Conservation (phyloP, 352 stramenopile species). For the Phytophthora boehmeriae region DNA sequence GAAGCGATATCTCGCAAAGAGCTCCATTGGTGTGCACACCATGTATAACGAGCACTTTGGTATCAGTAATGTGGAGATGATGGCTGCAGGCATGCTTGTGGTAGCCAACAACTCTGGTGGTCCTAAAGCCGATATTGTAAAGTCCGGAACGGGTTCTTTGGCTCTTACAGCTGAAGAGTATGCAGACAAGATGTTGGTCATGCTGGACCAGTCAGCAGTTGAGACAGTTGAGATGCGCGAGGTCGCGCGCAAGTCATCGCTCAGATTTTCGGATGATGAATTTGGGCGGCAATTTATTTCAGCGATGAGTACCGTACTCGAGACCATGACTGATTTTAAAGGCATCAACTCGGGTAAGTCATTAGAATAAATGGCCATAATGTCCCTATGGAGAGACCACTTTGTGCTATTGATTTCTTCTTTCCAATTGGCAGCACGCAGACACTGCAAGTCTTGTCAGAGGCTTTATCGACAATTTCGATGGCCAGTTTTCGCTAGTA, state of each 20-base stretch:
- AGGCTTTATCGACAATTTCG: neutral
- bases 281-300: conserved; percentile 73
- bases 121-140: conserved; percentile 94
- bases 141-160: conserved; percentile 77
- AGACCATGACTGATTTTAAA: conserved; percentile 5
- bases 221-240: conserved; percentile 48
- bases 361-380: conserved; percentile 16
- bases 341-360: conserved; percentile 14
- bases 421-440: too few relatives aligned
- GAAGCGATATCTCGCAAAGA: conserved; percentile 82
- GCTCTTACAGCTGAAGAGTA: conserved; percentile 91
- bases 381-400: too few relatives aligned
- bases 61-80: conserved; percentile 99
- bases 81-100: conserved; percentile 95
- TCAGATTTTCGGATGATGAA: conserved; percentile 75
- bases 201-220: conserved; percentile 47
- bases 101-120: conserved; percentile 98
- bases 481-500: neutral
- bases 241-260: conserved; percentile 47
- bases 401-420: too few relatives aligned
- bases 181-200: conserved; percentile 72
- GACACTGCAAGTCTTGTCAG: too few relatives aligned
- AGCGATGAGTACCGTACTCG: conserved; percentile 42
- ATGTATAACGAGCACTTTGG: conserved; percentile 99
- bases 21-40: conserved; percentile 97